Conservation (phyloP, 257 asterid species). For the Nicotiana sylvestris region DNA sequence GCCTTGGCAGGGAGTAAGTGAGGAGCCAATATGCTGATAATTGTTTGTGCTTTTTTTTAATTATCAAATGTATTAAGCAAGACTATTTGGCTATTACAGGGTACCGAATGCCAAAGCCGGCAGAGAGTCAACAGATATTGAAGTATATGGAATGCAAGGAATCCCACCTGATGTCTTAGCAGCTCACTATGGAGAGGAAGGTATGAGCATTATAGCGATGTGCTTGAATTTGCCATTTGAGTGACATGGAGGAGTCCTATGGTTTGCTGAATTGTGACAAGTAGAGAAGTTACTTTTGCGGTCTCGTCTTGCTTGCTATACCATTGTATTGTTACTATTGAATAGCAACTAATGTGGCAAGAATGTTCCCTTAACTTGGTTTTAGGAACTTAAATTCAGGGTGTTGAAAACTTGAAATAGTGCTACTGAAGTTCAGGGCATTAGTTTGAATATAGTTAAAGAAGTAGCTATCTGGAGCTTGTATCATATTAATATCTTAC, state of each 20-base stretch:
- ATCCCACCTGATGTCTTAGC: conserved; percentile 83
- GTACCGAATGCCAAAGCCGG: conserved; percentile 97
- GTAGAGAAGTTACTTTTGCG: neutral
- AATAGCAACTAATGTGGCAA: neutral
- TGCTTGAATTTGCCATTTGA: neutral
- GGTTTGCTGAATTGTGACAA: neutral
- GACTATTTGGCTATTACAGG: conserved; percentile 33
- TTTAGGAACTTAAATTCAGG: neutral
- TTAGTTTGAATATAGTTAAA: neutral
- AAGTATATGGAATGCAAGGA: conserved; percentile 98
- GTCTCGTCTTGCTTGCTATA: neutral
- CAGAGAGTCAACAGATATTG: conserved; percentile 86
- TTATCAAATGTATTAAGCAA: neutral
- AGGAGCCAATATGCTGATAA: too few relatives aligned
- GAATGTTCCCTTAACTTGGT: neutral
- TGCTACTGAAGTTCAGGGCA: neutral
- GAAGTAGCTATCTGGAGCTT: neutral
- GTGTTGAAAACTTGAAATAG: neutral
- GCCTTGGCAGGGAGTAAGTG: too few relatives aligned
- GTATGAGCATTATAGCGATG: conserved; percentile 24
- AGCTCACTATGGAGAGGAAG: conserved; percentile 93
- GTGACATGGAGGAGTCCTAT: neutral
- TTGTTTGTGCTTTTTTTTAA: too few relatives aligned
- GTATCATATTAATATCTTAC: neutral
- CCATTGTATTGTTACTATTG: neutral